These are phyloP conservation scores for Kwoniella mangroviensis DNA, from an alignment of 768 basidiomycete genomes.

Conservation along the genomic window DNA sequence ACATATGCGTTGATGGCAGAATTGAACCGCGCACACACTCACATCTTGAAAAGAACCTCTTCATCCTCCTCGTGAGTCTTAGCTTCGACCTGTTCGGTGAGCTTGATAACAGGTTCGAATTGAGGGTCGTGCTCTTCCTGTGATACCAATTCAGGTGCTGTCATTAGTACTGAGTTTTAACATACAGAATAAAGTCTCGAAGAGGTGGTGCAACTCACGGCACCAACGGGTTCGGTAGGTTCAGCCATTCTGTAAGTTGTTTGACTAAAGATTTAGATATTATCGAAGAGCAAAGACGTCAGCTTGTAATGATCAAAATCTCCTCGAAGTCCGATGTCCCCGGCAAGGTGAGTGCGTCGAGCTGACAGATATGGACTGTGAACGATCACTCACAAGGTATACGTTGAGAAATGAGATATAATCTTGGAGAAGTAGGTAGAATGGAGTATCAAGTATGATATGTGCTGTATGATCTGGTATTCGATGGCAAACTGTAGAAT, in stretches of 20 bases:
- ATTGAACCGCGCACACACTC: no score
- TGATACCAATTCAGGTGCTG: no score
- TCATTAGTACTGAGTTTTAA: no score
- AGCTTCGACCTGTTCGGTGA: constrained; percentile 91
- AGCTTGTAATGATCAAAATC: not conserved
- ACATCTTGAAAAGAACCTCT: constrained; percentile 94
- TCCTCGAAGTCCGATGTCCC: not conserved
- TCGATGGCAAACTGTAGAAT: constrained; percentile 1
- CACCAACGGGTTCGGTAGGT: constrained; percentile 31
- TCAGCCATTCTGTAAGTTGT: constrained; percentile 29
- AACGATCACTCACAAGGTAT: not conserved
- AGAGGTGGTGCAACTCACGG: constrained; percentile 14
- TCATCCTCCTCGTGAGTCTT: constrained; percentile 97
- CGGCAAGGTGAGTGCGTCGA: not conserved
- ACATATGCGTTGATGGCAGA: no score
- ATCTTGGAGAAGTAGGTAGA: constrained; percentile 5
- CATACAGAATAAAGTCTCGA: not conserved
- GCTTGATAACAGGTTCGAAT: constrained; percentile 94
- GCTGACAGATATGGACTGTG: not conserved
- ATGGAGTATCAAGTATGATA: not conserved
- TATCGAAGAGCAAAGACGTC: constrained; percentile 23
- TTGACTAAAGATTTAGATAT: not conserved
- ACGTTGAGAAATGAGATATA: not conserved
- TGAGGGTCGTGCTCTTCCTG: constrained; percentile 83
- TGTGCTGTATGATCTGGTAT: not conserved